Percentiles rank a stretch among this genome's conserved stretches.
Evolutionary conservation across 2,329 filamentous ascomycete species (phyloP).

Genomic region (Talaromyces rugulosus): DNA sequence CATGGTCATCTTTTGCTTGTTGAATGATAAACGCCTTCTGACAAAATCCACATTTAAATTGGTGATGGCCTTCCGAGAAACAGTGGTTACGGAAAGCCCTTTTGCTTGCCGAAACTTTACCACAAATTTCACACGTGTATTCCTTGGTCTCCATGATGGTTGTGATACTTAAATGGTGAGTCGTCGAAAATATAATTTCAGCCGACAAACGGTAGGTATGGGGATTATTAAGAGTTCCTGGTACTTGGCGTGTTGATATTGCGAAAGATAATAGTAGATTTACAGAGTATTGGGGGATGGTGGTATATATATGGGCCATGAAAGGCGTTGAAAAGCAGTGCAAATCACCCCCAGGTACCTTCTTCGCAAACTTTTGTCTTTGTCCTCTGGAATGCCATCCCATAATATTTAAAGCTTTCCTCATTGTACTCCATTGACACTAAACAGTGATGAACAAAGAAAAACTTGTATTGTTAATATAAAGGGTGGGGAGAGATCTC

Average conservation of each 20-base stretch:
- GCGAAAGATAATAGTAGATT: not conserved
- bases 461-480: not conserved
- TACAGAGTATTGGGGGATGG: too few relatives aligned
- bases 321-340: too few relatives aligned
- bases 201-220: not conserved
- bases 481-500: not conserved
- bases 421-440: not conserved
- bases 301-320: too few relatives aligned
- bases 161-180: not conserved
- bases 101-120: not conserved
- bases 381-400: not conserved
- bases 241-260: not conserved
- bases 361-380: not conserved
- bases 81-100: not conserved
- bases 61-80: not conserved
- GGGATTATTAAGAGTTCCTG: not conserved
- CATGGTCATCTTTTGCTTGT: constrained; percentile 1
- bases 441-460: not conserved
- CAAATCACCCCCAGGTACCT: too few relatives aligned
- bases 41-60: not conserved
- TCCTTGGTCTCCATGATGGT: not conserved
- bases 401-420: not conserved
- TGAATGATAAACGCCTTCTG: not conserved
- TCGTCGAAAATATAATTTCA: too few relatives aligned
- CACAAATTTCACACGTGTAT: not conserved